These are phyloP conservation scores for Globisporangium takayamanum DNA, from an alignment of 352 stramenopile genomes.

Conservation along the genomic window DNA sequence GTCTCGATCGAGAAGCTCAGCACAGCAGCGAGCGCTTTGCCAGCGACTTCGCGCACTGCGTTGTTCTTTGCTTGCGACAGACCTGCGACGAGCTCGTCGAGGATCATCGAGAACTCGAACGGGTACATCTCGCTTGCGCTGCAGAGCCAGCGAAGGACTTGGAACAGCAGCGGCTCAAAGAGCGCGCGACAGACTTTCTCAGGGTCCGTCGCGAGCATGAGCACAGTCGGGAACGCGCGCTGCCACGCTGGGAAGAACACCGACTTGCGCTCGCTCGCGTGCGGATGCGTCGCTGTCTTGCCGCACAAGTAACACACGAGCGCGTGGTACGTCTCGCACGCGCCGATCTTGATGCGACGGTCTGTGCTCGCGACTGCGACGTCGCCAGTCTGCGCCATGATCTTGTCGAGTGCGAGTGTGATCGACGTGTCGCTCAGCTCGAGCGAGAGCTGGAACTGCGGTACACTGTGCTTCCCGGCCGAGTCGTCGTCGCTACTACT, in stretches of 20 bases:
- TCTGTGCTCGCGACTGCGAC: conserved; percentile 48
- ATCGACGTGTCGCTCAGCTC: conserved; percentile 35
- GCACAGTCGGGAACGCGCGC: conserved; percentile 36
- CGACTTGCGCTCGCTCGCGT: conserved; percentile 52
- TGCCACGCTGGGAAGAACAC: conserved; percentile 58
- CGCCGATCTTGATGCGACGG: conserved; percentile 48
- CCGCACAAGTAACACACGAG: conserved; percentile 65
- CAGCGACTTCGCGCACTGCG: conserved; percentile 54
- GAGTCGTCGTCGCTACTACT: conserved; percentile 1
- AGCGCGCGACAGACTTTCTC: conserved; percentile 67
- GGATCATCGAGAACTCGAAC: conserved; percentile 56
- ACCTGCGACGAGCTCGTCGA: conserved; percentile 51
- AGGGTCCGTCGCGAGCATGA: conserved; percentile 52
- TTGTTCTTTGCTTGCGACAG: conserved; percentile 44
- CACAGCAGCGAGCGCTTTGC: conserved; percentile 46
- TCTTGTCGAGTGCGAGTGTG: conserved; percentile 33
- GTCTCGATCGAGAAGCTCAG: conserved; percentile 42
- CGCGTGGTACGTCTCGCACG: conserved; percentile 65
- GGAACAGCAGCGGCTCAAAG: conserved; percentile 69
- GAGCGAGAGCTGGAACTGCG: conserved; percentile 34
- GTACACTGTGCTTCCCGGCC: conserved; percentile 4
- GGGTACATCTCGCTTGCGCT: conserved; percentile 46
- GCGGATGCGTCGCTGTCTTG: conserved; percentile 58
- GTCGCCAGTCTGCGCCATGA: conserved; percentile 46
- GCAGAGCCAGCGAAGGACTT: conserved; percentile 65